Conservation (phyloP, 371 early-diverging fungal genomes). For the Sporodiniella umbellata region DNA sequence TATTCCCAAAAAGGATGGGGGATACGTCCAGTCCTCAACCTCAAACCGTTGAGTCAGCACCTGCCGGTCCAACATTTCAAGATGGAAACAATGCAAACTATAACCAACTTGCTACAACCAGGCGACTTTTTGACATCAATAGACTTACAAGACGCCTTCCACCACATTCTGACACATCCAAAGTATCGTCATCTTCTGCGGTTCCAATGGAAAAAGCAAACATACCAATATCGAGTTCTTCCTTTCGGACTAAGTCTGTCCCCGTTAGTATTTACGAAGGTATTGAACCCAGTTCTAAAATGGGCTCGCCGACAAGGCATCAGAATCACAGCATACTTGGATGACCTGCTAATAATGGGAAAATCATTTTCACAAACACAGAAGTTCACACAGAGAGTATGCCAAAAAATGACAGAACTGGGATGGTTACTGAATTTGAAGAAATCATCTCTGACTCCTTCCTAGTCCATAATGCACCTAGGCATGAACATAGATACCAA, state of each 20-base stretch:
- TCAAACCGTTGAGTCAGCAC: constrained; percentile 20
- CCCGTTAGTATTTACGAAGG: constrained; percentile 41
- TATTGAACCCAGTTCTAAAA: constrained; percentile 19
- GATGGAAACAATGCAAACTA: constrained; percentile 22
- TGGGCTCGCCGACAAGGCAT: constrained; percentile 21
- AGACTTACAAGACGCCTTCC: constrained; percentile 31
- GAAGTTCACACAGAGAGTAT: background rate
- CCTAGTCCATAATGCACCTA: constrained; percentile 9
- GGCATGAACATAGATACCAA: constrained; percentile 4
- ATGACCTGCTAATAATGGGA: constrained; percentile 10
- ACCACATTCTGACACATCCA: constrained; percentile 18
- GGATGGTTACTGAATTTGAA: background rate
- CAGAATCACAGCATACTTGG: background rate
- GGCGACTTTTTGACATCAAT: constrained; percentile 28
- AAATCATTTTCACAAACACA: background rate
- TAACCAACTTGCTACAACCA: constrained; percentile 15
- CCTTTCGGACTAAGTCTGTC: constrained; percentile 48
- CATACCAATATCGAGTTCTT: constrained; percentile 37
- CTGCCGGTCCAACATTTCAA: constrained; percentile 19
- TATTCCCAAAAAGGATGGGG: constrained; percentile 22
- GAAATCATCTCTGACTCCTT: constrained; percentile 8
- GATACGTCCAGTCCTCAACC: constrained; percentile 23
- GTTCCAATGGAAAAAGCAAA: constrained; percentile 33
- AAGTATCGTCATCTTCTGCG: constrained; percentile 27
- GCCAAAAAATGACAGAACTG: background rate